Evolutionary conservation across 345 rosid species (phyloP), one percentile per base, ranked within the genome.

Genomic region (Euphorbia lathyris): DNA sequence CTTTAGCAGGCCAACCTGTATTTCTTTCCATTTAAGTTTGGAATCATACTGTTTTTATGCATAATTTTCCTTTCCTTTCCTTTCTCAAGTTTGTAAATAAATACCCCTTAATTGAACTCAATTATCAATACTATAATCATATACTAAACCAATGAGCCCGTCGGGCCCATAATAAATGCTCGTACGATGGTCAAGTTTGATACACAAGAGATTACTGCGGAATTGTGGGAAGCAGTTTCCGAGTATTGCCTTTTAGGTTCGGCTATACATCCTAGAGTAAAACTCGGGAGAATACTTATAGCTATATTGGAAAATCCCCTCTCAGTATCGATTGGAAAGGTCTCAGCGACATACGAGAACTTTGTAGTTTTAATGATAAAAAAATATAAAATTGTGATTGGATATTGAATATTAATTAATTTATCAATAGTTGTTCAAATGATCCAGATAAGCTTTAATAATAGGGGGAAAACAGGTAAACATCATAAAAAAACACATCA

Each of bases 1-100:
- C 76, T 58, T 58, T 42, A 70, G 36, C 79, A 73, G 75, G 72
- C 78, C 73, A 77, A 53, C 79, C 72, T 73, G 83, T 79, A 19
- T 76, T 65, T 71, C 82, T 82, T 84, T 73, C 82, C 72, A 68
- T 68, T 40, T 69, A 82, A 81, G 85, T 76, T 73, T 74, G 78
- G 79, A 70, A 75, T 81, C 80, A 61, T 34, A 78, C 59, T 70
- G 66, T 74, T 75, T 70, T 58, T n/a, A 53, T 70, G 63, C 57
- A 65, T 29, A 51, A 34, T 65, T 64, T 22, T 4, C 71, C 67
- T 50, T 67, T 65, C 72, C 30, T 29, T 26, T 27, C 34, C 6
- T 29, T 70, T 32, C 67, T 61, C 77, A 34, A 69, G 73, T 51
- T 66, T 77, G 77, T 77, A 65, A 22, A 70, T 40, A 78, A 47